Percentiles rank a stretch among this genome's conserved stretches.
Conservation (phyloP, 345 rosid species). For the Populus nigra region DNA sequence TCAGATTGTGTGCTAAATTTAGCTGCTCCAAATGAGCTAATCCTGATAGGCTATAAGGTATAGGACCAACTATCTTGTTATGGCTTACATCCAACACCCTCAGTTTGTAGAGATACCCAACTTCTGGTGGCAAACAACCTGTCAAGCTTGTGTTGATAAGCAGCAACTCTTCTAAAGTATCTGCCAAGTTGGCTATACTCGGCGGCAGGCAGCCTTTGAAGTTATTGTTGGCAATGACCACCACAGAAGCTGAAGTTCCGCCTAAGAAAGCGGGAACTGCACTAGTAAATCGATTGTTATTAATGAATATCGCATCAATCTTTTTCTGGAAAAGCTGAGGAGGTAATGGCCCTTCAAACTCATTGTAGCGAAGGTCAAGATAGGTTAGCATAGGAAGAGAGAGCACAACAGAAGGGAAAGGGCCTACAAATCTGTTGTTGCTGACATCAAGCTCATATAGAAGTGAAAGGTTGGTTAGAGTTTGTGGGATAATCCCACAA, state of each 20-base stretch:
- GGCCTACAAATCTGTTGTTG: conserved; percentile 83
- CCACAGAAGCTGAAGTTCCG: conserved; percentile 54
- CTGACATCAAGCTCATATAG: conserved; percentile 85
- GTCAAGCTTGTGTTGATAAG: conserved; percentile 64
- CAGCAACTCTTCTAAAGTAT: conserved; percentile 69
- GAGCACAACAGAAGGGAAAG: conserved; percentile 68
- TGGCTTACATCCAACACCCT: conserved; percentile 72
- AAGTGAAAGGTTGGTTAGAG: conserved; percentile 55
- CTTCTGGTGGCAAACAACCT: conserved; percentile 85
- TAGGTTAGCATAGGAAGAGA: conserved; percentile 53
- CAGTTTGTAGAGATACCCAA: conserved; percentile 73
- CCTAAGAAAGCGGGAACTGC: conserved; percentile 37
- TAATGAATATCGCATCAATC: conserved; percentile 81
- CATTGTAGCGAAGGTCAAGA: conserved; percentile 80
- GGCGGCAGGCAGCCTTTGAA: conserved; percentile 80
- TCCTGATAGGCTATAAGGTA: conserved; percentile 84
- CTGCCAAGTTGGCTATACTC: conserved; percentile 59
- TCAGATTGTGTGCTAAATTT: conserved; percentile 65
- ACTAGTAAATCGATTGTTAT: conserved; percentile 62
- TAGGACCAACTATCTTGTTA: conserved; percentile 69
- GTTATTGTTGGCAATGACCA: conserved; percentile 81
- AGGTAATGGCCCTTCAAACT: conserved; percentile 82
- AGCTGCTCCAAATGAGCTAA: conserved; percentile 68
- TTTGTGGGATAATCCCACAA: conserved; percentile 74
- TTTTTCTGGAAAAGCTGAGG: conserved; percentile 55